phyloP scores from a whole-genome alignment of 2,329 filamentous ascomycete species.

The Cordyceps pruinosa region DNA sequence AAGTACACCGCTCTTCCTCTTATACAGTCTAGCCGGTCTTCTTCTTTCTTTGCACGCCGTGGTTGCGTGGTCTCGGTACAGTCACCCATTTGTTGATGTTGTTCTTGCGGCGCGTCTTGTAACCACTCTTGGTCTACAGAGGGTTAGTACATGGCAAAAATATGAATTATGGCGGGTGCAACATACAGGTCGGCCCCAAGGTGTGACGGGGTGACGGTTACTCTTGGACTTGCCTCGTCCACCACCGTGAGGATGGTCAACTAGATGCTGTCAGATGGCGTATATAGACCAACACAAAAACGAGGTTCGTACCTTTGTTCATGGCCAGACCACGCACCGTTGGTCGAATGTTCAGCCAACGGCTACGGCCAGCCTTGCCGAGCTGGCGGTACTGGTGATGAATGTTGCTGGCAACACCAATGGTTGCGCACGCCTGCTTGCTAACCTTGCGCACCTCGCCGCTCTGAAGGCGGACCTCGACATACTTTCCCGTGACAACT shows the following conservation, averaged over 20 bases:
- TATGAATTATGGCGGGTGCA: not conserved
- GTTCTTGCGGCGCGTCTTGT: slow-evolving; percentile 83
- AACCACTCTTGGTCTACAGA: slow-evolving; percentile 67
- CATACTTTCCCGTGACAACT: slow-evolving; percentile 65
- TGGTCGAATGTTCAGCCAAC: slow-evolving; percentile 90
- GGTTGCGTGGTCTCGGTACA: slow-evolving; percentile 73
- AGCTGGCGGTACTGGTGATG: slow-evolving; percentile 85
- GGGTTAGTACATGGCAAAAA: slow-evolving; percentile 22
- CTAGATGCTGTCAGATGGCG: slow-evolving; percentile 31
- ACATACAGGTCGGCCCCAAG: slow-evolving; percentile 92
- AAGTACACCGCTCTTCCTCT: not conserved
- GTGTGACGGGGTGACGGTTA: slow-evolving; percentile 89
- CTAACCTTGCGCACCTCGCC: slow-evolving; percentile 86
- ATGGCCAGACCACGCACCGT: slow-evolving; percentile 97
- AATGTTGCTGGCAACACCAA: slow-evolving; percentile 89
- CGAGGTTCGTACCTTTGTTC: slow-evolving; percentile 68
- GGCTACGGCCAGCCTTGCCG: slow-evolving; percentile 88
- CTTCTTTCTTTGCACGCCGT: slow-evolving; percentile 78
- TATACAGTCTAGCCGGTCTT: slow-evolving; percentile 19
- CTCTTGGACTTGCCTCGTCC: slow-evolving; percentile 99
- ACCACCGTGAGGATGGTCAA: slow-evolving; percentile 97
- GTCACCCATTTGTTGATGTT: slow-evolving; percentile 93
- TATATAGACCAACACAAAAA: not conserved
- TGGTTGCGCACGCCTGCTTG: slow-evolving; percentile 88
- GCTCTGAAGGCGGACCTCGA: slow-evolving; percentile 82